Conservation (phyloP, 192 early-diverging fungal genomes). For the Lunasporangiospora selenospora region DNA sequence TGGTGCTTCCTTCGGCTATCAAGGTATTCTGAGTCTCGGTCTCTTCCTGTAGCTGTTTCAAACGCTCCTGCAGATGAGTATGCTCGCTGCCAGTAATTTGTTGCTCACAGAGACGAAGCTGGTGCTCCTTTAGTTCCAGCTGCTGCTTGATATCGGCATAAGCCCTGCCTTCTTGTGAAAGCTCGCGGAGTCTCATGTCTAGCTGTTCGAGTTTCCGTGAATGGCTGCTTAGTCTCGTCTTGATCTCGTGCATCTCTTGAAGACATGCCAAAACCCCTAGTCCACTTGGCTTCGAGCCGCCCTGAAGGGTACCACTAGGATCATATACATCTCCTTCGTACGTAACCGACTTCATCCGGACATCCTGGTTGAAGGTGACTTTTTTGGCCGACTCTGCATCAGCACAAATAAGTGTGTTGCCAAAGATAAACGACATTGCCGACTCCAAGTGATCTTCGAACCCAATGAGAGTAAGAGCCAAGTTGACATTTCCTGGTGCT, state of each 20-base stretch:
- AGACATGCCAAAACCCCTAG: constrained; percentile 78
- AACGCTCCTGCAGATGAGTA: constrained; percentile 58
- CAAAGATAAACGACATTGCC: constrained; percentile 96
- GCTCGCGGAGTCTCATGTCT: constrained; percentile 58
- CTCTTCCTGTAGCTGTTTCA: constrained; percentile 60
- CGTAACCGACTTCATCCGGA: constrained; percentile 92
- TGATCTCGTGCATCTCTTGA: constrained; percentile 73
- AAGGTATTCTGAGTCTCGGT: constrained; percentile 55
- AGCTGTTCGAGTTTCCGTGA: constrained; percentile 58
- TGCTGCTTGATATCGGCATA: constrained; percentile 68
- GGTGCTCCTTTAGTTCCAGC: constrained; percentile 80
- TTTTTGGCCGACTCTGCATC: constrained; percentile 84
- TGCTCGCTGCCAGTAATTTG: constrained; percentile 74
- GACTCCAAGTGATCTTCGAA: constrained; percentile 78
- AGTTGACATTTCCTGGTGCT: constrained; percentile 87
- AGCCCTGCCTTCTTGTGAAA: constrained; percentile 60
- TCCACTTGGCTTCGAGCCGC: constrained; percentile 82
- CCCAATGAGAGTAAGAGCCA: constrained; percentile 86
- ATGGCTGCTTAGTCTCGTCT: constrained; percentile 56
- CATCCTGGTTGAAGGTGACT: constrained; percentile 88
- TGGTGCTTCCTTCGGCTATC: constrained; percentile 50
- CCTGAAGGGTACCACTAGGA: constrained; percentile 91
- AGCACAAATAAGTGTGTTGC: constrained; percentile 87
- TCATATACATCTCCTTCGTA: constrained; percentile 97
- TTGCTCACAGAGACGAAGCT: constrained; percentile 76